phyloP scores from a whole-genome alignment of 306 rosid species.

The Vigna hirtella region DNA sequence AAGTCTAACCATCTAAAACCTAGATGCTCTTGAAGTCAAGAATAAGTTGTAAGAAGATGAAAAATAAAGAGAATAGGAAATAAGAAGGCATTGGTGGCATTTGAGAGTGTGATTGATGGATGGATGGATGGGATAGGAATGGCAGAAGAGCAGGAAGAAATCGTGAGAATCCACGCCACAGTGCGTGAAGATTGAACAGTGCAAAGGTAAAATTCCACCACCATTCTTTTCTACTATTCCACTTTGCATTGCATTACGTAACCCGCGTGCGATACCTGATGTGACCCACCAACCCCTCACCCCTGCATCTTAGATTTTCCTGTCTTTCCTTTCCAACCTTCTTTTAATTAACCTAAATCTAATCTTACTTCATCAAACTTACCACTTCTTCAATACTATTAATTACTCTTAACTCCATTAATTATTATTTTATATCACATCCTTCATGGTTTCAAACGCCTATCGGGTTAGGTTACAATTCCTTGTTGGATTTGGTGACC shows the following conservation, averaged over 20 bases:
- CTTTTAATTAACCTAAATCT: background rate
- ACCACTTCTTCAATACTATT: background rate
- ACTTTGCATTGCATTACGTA: constrained; percentile 30
- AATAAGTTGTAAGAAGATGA: too few species aligned
- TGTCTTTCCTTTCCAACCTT: background rate
- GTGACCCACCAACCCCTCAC: constrained; percentile 31
- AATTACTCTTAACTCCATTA: background rate
- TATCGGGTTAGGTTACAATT: constrained; percentile 19
- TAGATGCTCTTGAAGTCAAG: too few species aligned
- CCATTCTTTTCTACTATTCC: background rate
- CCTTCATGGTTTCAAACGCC: background rate
- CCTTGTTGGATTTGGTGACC: constrained; percentile 16
- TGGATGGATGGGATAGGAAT: background rate
- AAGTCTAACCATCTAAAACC: too few species aligned
- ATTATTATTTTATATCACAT: background rate
- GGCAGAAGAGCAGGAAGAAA: background rate
- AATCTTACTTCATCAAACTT: background rate
- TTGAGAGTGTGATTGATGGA: constrained; percentile 15
- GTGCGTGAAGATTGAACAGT: constrained; percentile 16
- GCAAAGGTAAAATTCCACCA: constrained; percentile 32
- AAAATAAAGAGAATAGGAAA: too few species aligned
- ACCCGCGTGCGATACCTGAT: constrained; percentile 44
- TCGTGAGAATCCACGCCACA: constrained; percentile 32
- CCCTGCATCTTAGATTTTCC: background rate
- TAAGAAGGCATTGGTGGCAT: too few species aligned